These are phyloP conservation scores for Ramalina intermedia DNA, from an alignment of 495 filamentous ascomycete genomes.

Conservation along the genomic window DNA sequence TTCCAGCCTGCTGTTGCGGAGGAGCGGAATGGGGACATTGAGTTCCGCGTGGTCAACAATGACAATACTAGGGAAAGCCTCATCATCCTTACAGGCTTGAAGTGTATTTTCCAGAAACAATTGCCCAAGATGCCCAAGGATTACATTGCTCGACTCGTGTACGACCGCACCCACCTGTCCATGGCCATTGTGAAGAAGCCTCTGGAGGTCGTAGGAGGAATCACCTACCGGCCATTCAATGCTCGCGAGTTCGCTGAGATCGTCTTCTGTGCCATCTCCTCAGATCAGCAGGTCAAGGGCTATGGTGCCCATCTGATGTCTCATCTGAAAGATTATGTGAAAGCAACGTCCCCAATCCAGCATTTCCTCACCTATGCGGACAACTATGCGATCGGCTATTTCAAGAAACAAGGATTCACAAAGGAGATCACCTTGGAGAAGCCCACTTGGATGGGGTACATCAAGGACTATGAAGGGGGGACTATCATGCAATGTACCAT, in stretches of 20 bases:
- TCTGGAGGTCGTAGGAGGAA: slow-evolving; percentile 83
- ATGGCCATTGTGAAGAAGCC: slow-evolving; percentile 97
- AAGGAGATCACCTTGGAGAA: slow-evolving; percentile 92
- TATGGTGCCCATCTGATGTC: slow-evolving; percentile 98
- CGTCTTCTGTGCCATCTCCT: slow-evolving; percentile 95
- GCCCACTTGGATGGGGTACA: slow-evolving; percentile 96
- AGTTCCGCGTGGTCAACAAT: slow-evolving; percentile 97
- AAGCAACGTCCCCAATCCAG: slow-evolving; percentile 91
- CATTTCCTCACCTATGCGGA: slow-evolving; percentile 98
- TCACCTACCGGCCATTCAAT: slow-evolving; percentile 93
- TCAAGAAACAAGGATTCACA: slow-evolving; percentile 98
- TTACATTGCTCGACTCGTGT: slow-evolving; percentile 92
- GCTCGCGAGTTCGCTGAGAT: slow-evolving; percentile 91
- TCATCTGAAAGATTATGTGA: slow-evolving; percentile 96
- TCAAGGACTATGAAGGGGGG: slow-evolving; percentile 98
- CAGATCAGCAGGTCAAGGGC: slow-evolving; percentile 95
- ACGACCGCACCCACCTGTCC: slow-evolving; percentile 88
- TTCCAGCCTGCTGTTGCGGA: slow-evolving; percentile 73
- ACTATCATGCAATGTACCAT: slow-evolving; percentile 99
- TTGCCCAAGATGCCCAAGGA: slow-evolving; percentile 98
- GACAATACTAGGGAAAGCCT: slow-evolving; percentile 76
- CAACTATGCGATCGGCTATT: slow-evolving; percentile 98
- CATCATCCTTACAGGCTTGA: slow-evolving; percentile 88
- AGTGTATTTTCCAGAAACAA: slow-evolving; percentile 98
- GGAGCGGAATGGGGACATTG: slow-evolving; percentile 88